Conservation (phyloP, 331 rosid genomes). For the Phaseolus coccineus region DNA sequence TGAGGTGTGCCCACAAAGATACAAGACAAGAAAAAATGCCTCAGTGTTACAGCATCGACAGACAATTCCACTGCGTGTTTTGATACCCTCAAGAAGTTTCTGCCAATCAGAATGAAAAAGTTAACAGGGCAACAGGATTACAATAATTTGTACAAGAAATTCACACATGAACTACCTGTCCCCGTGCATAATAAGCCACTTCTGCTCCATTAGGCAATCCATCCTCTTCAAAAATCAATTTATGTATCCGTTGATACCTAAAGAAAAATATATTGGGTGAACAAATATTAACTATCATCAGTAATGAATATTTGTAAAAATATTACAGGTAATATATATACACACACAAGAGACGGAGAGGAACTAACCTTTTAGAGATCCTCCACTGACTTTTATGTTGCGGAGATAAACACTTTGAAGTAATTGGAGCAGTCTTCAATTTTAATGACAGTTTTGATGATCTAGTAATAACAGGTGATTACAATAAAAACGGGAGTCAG, state of each 20-base stretch:
- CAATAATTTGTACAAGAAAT: constrained; percentile 40
- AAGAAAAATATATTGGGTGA: constrained; percentile 42
- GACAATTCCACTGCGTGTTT: constrained; percentile 87
- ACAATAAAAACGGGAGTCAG: constrained; percentile 27
- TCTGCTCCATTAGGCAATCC: constrained; percentile 98
- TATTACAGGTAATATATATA: constrained; percentile 17
- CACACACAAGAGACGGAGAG: constrained; percentile 35
- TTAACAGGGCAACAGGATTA: constrained; percentile 44
- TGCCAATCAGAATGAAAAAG: constrained; percentile 48
- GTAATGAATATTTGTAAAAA: constrained; percentile 16
- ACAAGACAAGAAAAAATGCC: constrained; percentile 61
- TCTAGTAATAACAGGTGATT: constrained; percentile 57
- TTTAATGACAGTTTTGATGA: constrained; percentile 61
- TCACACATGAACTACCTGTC: constrained; percentile 71
- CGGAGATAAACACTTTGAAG: constrained; percentile 57
- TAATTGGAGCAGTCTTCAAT: constrained; percentile 62
- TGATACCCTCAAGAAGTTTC: constrained; percentile 95
- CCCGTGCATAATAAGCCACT: constrained; percentile 97
- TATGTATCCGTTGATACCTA: constrained; percentile 89
- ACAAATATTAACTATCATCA: constrained; percentile 37
- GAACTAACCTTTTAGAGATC: constrained; percentile 81
- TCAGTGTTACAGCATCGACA: constrained; percentile 88
- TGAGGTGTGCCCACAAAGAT: constrained; percentile 29
- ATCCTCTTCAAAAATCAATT: constrained; percentile 90
- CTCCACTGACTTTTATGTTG: constrained; percentile 78